Evolutionary conservation across 73 alveolate species (phyloP), one percentile per base, ranked within the genome.

Genomic region (Paramecium octaurelia): DNA sequence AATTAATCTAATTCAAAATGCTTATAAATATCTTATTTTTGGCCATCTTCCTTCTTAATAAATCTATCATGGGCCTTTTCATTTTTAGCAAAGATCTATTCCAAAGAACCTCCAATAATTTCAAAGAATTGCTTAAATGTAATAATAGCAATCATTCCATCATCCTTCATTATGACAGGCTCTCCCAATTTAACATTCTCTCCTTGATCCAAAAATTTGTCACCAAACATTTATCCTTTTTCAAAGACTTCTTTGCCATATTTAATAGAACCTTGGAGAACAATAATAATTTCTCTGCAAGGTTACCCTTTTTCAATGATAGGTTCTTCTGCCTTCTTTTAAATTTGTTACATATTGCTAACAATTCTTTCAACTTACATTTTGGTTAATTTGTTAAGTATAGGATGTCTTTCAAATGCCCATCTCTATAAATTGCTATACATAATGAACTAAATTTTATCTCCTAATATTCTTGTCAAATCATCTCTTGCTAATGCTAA

Each of bases 401-500:
- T 29, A 31, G 44, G 58, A 48, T 80, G 84, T 50, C 85, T 92
- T 29, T 80, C 95, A 77, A 92, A 92, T 29, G 92, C 92, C 92
- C 92, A 83, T 57, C 93, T 77, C 6, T 54, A 11, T 20, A 58
- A 54, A 58, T 92, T 92, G 12, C 85, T 92, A 69, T 73, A 85
- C 83, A 92, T 85, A 9, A 92, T 92, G 9, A 57, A 44, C 42
- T 90, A 58, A 87, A 94, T 85, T 29, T 94, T 94, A 54, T 69
- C 92, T 24, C 94, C 95, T 6, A 94, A 57, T 9, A 93, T 86
- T 42, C 87, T 93, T 14, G 86, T 50, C 24, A 94, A 76, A 40
- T 94, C 96, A 85, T 93, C 94, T 58, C 93, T 29, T 20, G 85
- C 58, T 16, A 94, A 54, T 2, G 89, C 84, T 36, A 90, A 88